Evolutionary conservation across 2,329 filamentous ascomycete species (phyloP), one percentile per base, ranked within the genome.

Genomic region (Alternaria solani): DNA sequence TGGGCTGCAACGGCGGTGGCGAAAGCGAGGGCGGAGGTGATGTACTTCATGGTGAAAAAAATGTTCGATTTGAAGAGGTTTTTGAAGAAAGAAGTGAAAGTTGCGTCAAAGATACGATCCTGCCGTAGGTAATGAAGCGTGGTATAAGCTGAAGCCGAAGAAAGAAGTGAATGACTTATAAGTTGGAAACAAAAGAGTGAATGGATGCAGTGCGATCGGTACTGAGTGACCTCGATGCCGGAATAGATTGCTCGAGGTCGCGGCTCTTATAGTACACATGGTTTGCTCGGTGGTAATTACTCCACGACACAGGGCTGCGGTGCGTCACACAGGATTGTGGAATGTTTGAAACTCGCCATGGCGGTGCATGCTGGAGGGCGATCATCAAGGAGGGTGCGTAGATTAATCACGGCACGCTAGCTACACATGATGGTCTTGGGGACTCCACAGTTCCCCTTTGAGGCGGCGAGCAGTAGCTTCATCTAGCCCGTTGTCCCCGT

Each of bases 401-500:
- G 62, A 77, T 76, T 76, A 73, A 65, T 64, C 62, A 64, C 72
- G 71, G 69, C 64, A 43, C 72, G 67, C 71, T 73, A 75, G 56
- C 51, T 57, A 53, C 39, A 41, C 36, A 55, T 38, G 39, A 57
- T 63, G 52, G 43, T 57, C 43, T 55, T 61, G 55, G 61, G 47
- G 51, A 43, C 51, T 53, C 49, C 51, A 55, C 48, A 26, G 26
- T 48, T 56, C 49, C 58, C 48, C 39, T 58, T 39, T 62, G 57
- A 60, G 58, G 43, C 55, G 54, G 52, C 20, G 54, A 36, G n/a
- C 18, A 49, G 14, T 26, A 48, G 49, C 38, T 39, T 42, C 11
- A 59, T 49, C 41, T 46, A 48, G 48, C 55, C 55, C 42, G 43
- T 26, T 48, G 23, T 38, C 42, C 38, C 47, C 47, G 47, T 36